These are phyloP conservation scores for Fraxinus pennsylvanica DNA, from an alignment of 257 asterid species.

Conservation along the genomic window DNA sequence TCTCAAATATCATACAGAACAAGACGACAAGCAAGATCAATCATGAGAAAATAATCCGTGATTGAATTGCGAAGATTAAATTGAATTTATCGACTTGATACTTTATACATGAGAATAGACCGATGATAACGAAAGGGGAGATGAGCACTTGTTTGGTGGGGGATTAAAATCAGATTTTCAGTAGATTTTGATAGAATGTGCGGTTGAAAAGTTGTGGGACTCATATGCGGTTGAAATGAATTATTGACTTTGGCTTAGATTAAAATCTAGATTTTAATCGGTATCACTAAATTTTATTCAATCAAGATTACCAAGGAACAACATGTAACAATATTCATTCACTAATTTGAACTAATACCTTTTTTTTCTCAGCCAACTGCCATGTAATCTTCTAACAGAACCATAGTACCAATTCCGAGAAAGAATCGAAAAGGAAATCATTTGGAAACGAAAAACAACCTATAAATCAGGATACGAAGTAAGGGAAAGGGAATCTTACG, in stretches of 20 bases:
- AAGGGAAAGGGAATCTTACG: not conserved
- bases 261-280: too few relatives aligned
- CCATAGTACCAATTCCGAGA: conserved; percentile 11
- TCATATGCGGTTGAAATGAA: too few relatives aligned
- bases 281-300: too few relatives aligned
- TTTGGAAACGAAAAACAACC: conserved; percentile 7
- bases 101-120: not conserved
- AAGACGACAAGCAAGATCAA: not conserved
- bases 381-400: conserved; percentile 30
- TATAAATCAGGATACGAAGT: conserved; percentile 20
- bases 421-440: not conserved
- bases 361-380: conserved; percentile 5
- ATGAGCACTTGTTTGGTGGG: too few relatives aligned
- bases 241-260: too few relatives aligned
- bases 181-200: too few relatives aligned
- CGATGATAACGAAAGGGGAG: conserved; percentile 16
- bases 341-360: not conserved
- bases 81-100: conserved; percentile 20
- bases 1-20: too few relatives aligned
- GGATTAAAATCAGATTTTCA: too few relatives aligned
- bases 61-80: conserved; percentile 2
- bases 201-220: too few relatives aligned
- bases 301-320: too few relatives aligned
- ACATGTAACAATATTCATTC: not conserved
- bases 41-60: conserved; percentile 3